These are phyloP conservation scores for Leccinum variicolor DNA, from an alignment of 768 basidiomycete genomes.

Conservation along the genomic window DNA sequence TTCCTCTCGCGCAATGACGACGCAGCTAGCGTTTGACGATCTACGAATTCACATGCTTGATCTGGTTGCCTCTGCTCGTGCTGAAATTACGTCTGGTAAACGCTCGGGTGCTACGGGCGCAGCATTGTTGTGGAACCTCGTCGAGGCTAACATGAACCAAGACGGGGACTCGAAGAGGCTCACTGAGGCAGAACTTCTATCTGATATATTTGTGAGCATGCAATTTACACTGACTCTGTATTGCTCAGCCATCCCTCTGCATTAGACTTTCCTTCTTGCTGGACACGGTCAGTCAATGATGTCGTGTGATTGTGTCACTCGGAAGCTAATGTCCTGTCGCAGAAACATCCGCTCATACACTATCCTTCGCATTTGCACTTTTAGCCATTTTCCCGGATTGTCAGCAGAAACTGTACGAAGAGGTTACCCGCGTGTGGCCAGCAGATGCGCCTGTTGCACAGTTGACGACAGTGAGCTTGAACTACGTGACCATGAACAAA, in stretches of 20 bases:
- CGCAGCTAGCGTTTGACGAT: slow-evolving; percentile 33
- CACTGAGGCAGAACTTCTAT: slow-evolving; percentile 45
- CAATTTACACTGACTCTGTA: not conserved
- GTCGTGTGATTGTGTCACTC: not conserved
- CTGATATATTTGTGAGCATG: slow-evolving; percentile 44
- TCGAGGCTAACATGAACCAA: slow-evolving; percentile 44
- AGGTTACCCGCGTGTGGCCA: slow-evolving; percentile 40
- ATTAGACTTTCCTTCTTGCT: slow-evolving; percentile 45
- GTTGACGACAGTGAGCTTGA: slow-evolving; percentile 26
- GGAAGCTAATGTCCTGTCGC: slow-evolving; percentile 3
- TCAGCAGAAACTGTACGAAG: slow-evolving; percentile 45
- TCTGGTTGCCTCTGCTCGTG: slow-evolving; percentile 37
- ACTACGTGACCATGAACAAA: no score
- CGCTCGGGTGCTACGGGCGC: slow-evolving; percentile 23
- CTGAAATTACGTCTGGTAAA: slow-evolving; percentile 31
- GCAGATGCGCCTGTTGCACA: slow-evolving; percentile 26
- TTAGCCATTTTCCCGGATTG: slow-evolving; percentile 50
- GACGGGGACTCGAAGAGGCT: slow-evolving; percentile 30
- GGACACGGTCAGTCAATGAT: slow-evolving; percentile 38
- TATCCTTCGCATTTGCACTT: slow-evolving; percentile 40
- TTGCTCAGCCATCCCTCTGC: not conserved
- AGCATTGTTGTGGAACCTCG: slow-evolving; percentile 42
- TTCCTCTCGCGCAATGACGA: slow-evolving; percentile 29
- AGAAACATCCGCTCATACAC: slow-evolving; percentile 49
- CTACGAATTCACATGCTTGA: slow-evolving; percentile 40